Evolutionary conservation across 352 stramenopile genomes (phyloP).

Genomic region (Globisporangium alternatum): DNA sequence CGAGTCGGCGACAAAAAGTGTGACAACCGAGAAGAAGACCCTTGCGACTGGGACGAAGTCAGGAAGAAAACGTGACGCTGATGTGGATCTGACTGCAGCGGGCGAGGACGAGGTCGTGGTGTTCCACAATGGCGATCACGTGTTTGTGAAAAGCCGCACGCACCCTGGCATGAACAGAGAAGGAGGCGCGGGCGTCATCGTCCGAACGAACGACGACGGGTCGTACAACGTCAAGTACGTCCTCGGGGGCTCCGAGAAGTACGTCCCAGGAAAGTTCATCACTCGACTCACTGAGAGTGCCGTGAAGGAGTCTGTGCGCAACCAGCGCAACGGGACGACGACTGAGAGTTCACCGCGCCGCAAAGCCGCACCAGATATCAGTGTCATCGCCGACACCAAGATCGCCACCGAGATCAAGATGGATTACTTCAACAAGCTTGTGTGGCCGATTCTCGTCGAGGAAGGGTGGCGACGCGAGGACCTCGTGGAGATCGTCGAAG

Average conservation of each 20-base stretch:
- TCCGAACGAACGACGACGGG: conserved; percentile 52
- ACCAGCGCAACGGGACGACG: conserved; percentile 19
- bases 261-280: conserved; percentile 56
- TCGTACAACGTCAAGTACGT: conserved; percentile 86
- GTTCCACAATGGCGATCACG: conserved; percentile 56
- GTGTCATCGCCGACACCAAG: neutral
- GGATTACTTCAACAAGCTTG: conserved; percentile 77
- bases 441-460: conserved; percentile 76
- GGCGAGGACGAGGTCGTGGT: conserved; percentile 15
- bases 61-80: conserved; percentile 14
- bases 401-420: conserved; percentile 32
- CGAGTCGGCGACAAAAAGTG: conserved; percentile 7
- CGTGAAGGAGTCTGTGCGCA: conserved; percentile 78
- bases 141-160: conserved; percentile 76
- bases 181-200: conserved; percentile 57
- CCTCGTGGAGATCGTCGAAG: conserved; percentile 51
- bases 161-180: conserved; percentile 78
- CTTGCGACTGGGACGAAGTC: neutral
- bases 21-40: neutral
- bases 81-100: neutral
- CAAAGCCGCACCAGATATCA: neutral
- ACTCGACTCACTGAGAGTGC: conserved; percentile 63
- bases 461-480: conserved; percentile 67
- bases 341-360: conserved; percentile 10
- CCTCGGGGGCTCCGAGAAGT: conserved; percentile 73